Base-by-base conservation (phyloP, 2,329 filamentous ascomycete species). In the Blastomyces parvus region DNA sequence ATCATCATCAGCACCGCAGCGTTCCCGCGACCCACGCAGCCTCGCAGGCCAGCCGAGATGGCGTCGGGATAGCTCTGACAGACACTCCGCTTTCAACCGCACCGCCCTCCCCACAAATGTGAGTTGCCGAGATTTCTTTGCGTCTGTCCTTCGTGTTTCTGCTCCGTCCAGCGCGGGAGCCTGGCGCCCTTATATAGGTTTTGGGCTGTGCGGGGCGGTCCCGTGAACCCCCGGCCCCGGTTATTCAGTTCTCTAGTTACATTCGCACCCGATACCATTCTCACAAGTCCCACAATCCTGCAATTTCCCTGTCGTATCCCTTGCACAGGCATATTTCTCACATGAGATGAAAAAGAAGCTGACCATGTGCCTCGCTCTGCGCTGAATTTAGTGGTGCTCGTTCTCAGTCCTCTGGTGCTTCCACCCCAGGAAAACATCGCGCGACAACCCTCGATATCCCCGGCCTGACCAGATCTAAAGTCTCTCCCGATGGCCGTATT, bases 391-490 rank as follows among this genome's bases (percentile, higher is more conserved):
- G 88, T 69, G 84, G 84, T 59, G 86, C 88, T 0, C 75, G 87
- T 65, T 81, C 88, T 71, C 87, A 89, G 71, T 89, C 88, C 70
- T 94, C 90, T 13, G 88, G 88, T 64, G 83, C 82, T 60, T 86
- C 87, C 33, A 96, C 92, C 6, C 91, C 92, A 36, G 83, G 91
- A 59, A 86, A 88, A 67, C 84, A 87, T 27, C 91, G 95, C 76
- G 91, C 94, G 11, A 97, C 94, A 19, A 97, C 94, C 17, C 86
- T 97, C 70, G 96, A 96, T 75, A 97, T 99, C 65, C 94, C 94
- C 63, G 94, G 94, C 68, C 86, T 99, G 81, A 99, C 94, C 64
- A 89, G 91, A 72, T 97, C 93, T 65, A 91, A 91, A 72, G 91
- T 96, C 59, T 99, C 94, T 1, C 94, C 94, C 9, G 94, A 99